Conservation (phyloP, 2,329 filamentous ascomycete genomes). For the Microdochium paspali region DNA sequence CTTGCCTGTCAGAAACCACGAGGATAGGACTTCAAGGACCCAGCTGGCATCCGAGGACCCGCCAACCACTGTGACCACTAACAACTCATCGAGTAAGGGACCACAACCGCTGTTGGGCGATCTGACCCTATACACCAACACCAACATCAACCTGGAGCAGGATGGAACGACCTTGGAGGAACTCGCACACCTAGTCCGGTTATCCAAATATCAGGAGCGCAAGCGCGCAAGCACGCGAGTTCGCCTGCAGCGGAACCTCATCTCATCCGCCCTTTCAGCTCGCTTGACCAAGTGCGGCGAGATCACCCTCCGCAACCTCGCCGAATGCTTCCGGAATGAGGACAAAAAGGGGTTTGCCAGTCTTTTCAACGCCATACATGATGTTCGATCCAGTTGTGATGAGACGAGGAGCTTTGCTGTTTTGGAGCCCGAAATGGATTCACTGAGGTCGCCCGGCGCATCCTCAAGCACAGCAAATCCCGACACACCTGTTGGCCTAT, state of each 20-base stretch:
- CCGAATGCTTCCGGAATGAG: constrained; percentile 69
- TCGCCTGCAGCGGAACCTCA: constrained; percentile 63
- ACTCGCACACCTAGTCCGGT: constrained; percentile 66
- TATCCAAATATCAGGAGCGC: constrained; percentile 75
- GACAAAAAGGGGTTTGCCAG: constrained; percentile 69
- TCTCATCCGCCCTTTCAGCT: constrained; percentile 66
- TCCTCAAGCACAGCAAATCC: constrained; percentile 37
- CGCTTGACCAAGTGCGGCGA: constrained; percentile 68
- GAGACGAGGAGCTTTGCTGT: constrained; percentile 62
- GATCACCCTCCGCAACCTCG: constrained; percentile 64
- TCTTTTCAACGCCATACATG: constrained; percentile 68
- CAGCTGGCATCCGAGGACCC: constrained; percentile 14
- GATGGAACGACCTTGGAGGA: constrained; percentile 66
- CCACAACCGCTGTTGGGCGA: constrained; percentile 54
- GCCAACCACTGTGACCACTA: constrained; percentile 25
- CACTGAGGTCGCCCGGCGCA: constrained; percentile 41
- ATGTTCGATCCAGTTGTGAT: constrained; percentile 70
- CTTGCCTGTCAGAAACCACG: constrained; percentile 10
- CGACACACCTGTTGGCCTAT: constrained; percentile 34
- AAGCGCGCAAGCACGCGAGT: constrained; percentile 65
- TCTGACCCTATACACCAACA: constrained; percentile 56
- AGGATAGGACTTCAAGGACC: constrained; percentile 18
- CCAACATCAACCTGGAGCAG: constrained; percentile 47
- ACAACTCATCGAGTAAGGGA: constrained; percentile 29
- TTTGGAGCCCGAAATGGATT: constrained; percentile 63